Base-by-base conservation (phyloP, 495 filamentous ascomycete species). In the Penicillium cosmopolitanum region DNA sequence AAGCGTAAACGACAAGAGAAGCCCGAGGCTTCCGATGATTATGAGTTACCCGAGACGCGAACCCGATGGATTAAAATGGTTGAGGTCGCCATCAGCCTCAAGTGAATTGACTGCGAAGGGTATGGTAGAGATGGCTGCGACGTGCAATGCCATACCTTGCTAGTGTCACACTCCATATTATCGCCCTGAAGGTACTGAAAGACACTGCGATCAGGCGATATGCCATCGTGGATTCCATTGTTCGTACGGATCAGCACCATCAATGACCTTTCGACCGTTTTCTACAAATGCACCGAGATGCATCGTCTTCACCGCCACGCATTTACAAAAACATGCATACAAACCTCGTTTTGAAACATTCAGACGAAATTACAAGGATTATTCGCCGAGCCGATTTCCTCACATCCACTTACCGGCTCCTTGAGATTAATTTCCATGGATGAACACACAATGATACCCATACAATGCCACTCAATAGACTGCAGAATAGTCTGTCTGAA, bases 1-100 rank as follows among this genome's bases (percentile, higher is more conserved):
- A 82, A 63, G 72, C 68, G 66, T 68, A 79, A 77, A 68, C 71
- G 66, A 1, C 70, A 48, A 46, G 42, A 72, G 16, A 53, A 50
- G 13, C 48, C 58, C 16, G 61, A 50, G 9, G 52, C 53, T 1
- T 33, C 63, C n/a, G 81, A 77, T 9, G 80, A 79, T 35, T 74
- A 75, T 31, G 86, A 90, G 50, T 62, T 85, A 21, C 83, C 83
- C 0, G 85, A 87, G 66, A 81, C 82, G 35, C 72, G 84, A 66
- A 85, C 86, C 0, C 72, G 90, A 65, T 87, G 86, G 73, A 74
- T 86, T 55, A 88, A 87, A 67, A 82, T 82, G 56, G 76, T 92
- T 33, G 86, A 91, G 62, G 77, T 89, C 54, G 81, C 79, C n/a
- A 78, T 92, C 34, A 76, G 74, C 48, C 70, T 87, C 46, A 78